These are phyloP conservation scores for Ganoderma multipileum DNA, from an alignment of 1,284 basidiomycete species.

Conservation along the genomic window DNA sequence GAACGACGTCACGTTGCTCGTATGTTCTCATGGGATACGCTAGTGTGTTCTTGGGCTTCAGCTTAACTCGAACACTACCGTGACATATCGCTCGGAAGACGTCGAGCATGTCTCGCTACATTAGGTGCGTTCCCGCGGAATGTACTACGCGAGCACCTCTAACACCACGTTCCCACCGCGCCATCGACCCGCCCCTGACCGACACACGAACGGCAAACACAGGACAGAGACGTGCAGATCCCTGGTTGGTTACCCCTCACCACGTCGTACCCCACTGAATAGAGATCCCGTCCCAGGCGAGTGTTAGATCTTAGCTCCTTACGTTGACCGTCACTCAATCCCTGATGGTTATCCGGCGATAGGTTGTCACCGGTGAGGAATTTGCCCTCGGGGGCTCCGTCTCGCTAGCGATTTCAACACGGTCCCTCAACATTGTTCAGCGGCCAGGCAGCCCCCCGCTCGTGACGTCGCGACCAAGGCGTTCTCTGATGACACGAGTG, in stretches of 20 bases:
- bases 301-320: not conserved
- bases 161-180: not conserved
- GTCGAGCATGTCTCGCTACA: not conserved
- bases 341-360: not conserved
- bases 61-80: not conserved
- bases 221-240: conserved; percentile 2
- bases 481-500: not conserved
- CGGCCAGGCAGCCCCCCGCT: not conserved
- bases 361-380: conserved; percentile 3
- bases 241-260: conserved; percentile 1
- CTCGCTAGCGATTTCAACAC: not conserved
- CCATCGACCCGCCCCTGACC: not conserved
- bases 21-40: not conserved
- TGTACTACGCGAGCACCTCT: not conserved
- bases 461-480: not conserved
- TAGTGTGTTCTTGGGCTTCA: not conserved
- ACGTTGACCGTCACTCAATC: not conserved
- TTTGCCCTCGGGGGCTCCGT: not conserved
- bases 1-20: not conserved
- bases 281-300: not conserved
- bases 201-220: not conserved
- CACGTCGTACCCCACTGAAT: not conserved
- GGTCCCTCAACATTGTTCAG: not conserved
- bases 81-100: not conserved
- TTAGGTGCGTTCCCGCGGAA: not conserved